Evolutionary conservation across 2,329 filamentous ascomycete genomes (phyloP).

Genomic region (Dothideomycetes sp.): DNA sequence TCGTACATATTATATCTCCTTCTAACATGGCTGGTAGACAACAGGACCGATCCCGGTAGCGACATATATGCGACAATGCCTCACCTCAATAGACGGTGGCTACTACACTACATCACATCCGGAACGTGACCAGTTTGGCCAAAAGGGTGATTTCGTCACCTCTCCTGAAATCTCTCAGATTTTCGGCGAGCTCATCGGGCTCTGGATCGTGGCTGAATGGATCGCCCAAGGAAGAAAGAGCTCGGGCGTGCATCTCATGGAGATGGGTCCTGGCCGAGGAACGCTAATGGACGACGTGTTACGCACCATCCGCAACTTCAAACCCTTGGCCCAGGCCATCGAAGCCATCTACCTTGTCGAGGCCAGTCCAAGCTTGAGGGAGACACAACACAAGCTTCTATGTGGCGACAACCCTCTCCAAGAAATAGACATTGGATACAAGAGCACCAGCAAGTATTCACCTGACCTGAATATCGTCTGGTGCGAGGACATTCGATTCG

Average conservation of each 20-base stretch:
- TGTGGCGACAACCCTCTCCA: slow-evolving; percentile 62
- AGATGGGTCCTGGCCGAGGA: slow-evolving; percentile 86
- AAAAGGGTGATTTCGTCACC: slow-evolving; percentile 88
- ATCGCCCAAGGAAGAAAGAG: slow-evolving; percentile 71
- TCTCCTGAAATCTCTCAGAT: slow-evolving; percentile 96
- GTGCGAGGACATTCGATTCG: slow-evolving; percentile 79
- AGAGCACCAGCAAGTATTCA: slow-evolving; percentile 65
- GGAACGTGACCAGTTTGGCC: slow-evolving; percentile 78
- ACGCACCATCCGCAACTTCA: slow-evolving; percentile 75
- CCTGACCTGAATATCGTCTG: slow-evolving; percentile 64
- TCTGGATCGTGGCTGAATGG: slow-evolving; percentile 97
- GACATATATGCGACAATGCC: slow-evolving; percentile 96
- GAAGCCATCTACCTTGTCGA: slow-evolving; percentile 91
- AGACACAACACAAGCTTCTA: slow-evolving; percentile 68
- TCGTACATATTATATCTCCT: slow-evolving; percentile 5
- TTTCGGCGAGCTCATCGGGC: slow-evolving; percentile 85
- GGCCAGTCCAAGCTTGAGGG: slow-evolving; percentile 69
- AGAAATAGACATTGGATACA: slow-evolving; percentile 62
- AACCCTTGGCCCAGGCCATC: slow-evolving; percentile 61
- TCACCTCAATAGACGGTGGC: slow-evolving; percentile 80
- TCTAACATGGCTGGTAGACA: slow-evolving; percentile 39
- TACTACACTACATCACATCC: slow-evolving; percentile 76
- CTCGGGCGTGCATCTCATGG: slow-evolving; percentile 74
- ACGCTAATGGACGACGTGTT: slow-evolving; percentile 97
- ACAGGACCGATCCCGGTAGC: slow-evolving; percentile 89